Conservation (phyloP, 1,139 yeast genomes). For the Geotrichum cucujoidarum region DNA sequence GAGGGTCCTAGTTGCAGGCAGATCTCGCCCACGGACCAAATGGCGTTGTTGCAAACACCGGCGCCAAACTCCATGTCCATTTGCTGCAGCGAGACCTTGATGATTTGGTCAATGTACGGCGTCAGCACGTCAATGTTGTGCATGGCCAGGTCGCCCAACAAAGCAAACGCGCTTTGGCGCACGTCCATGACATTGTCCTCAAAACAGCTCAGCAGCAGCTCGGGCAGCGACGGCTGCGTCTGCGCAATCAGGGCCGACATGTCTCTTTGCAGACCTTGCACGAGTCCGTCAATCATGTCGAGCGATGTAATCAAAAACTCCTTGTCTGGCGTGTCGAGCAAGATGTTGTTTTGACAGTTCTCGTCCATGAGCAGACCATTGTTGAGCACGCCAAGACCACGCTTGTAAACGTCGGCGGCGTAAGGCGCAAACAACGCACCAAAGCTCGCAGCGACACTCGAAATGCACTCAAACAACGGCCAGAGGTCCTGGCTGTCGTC, state of each 20-base stretch:
- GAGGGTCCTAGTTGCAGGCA: conserved; percentile 48
- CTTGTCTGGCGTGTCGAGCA: conserved; percentile 67
- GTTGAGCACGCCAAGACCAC: conserved; percentile 67
- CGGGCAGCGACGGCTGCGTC: conserved; percentile 48
- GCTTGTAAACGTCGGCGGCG: conserved; percentile 81
- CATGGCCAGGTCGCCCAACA: conserved; percentile 82
- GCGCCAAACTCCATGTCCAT: conserved; percentile 49
- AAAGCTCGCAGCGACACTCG: conserved; percentile 82
- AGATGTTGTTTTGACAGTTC: conserved; percentile 53
- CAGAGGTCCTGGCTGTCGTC: conserved; percentile 82
- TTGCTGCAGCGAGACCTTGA: conserved; percentile 53
- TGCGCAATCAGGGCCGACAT: conserved; percentile 51
- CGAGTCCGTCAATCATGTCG: conserved; percentile 85
- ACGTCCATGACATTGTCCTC: conserved; percentile 80
- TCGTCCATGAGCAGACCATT: conserved; percentile 66
- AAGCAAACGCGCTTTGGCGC: conserved; percentile 86
- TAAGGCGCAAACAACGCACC: conserved; percentile 84
- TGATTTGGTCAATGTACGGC: conserved; percentile 54
- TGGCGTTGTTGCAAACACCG: conserved; percentile 79
- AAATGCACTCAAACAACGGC: conserved; percentile 90
- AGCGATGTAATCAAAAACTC: conserved; percentile 86
- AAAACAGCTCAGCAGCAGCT: conserved; percentile 62
- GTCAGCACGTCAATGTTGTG: conserved; percentile 48
- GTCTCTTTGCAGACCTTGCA: conserved; percentile 77
- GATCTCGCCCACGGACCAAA: conserved; percentile 92